Percentiles rank a stretch among this genome's conserved stretches.
Evolutionary conservation across 352 stramenopile genomes (phyloP).

Genomic region (Globisporangium splendens): DNA sequence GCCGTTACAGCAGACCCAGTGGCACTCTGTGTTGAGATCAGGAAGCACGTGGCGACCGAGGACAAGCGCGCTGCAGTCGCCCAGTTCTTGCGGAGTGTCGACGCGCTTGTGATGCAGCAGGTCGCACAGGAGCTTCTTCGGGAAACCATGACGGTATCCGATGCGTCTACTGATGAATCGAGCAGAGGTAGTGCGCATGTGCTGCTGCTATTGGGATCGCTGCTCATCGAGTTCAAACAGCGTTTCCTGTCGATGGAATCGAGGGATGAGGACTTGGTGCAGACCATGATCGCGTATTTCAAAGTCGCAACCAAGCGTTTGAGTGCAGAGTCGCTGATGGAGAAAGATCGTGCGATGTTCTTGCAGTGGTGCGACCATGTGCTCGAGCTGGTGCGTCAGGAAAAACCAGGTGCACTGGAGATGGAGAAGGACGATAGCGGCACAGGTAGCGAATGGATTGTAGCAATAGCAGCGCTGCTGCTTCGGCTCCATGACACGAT

Average conservation of each 20-base stretch:
- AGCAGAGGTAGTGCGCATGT: neutral
- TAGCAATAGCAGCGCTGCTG: constrained; percentile 7
- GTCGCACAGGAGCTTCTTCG: constrained; percentile 2
- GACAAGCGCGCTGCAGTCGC: neutral
- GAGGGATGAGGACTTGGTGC: neutral
- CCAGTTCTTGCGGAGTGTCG: neutral
- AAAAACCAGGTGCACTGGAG: neutral
- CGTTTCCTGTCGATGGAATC: neutral
- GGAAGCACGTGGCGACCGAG: neutral
- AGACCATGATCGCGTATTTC: constrained; percentile 1
- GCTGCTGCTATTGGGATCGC: constrained; percentile 4
- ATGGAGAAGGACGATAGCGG: neutral
- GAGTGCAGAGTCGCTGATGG: neutral
- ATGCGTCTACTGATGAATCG: neutral
- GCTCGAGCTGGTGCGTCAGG: constrained; percentile 5
- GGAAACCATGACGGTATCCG: neutral
- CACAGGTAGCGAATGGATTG: neutral
- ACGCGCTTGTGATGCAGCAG: neutral
- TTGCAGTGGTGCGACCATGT: constrained; percentile 12
- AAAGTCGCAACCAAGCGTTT: constrained; percentile 5
- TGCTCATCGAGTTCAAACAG: neutral
- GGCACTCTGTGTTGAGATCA: constrained; percentile 3
- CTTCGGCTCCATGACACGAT: constrained; percentile 14
- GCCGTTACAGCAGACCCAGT: neutral
- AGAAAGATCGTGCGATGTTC: constrained; percentile 7